Base-by-base conservation (phyloP, 768 basidiomycete species). In the Boletellus sp. region DNA sequence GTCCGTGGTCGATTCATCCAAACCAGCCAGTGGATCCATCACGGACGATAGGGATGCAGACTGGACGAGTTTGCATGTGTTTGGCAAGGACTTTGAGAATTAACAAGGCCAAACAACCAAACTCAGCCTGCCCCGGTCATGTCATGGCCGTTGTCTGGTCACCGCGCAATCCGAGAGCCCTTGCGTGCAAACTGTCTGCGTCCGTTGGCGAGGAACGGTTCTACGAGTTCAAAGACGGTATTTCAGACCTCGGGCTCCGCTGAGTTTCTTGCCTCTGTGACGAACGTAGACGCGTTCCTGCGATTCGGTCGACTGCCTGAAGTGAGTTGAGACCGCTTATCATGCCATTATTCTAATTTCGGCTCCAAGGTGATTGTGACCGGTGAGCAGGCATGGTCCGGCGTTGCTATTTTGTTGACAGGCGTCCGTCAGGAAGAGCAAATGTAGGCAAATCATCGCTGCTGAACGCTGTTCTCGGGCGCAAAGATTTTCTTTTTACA, bases 381-480 rank as follows among this genome's bases (percentile, higher is more conserved):
- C 1, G 64, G 64, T 67, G 40, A 54, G 60, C 23, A 39, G 4
- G 10, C n/a, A 13, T 39, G 11, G 19, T 34, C 34, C 24, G 22
- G 4, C 10, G n/a, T 16, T 36, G 34, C n/a, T 23, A 3, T 37
- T 41, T 17, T 40, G 26, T 32, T 15, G 15, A 37, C 36, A 11
- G 31, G 22, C 20, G 2, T 35, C 16, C 45, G 38, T 17, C 51
- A 86, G 88, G 88, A 17, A 82, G 88, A 51, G 87, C 88, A 3
- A 90, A 90, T 59, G 81, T 75, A 20, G 88, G 88, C 23, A 90
- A 90, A 64, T 89, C 87, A 1, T 78, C 83, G 4, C 66, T 90
- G 26, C 73, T 90, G 9, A 90, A 90, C 55, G 78, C 82, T 12
- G 77, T 90, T 4, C 59, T 88, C 4, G 79, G 79, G 2, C 71